A percentile compares a stretch with the other conserved stretches of the same genome.
Evolutionary conservation across 345 rosid genomes (phyloP).

Genomic region (Euphorbia lathyris): DNA sequence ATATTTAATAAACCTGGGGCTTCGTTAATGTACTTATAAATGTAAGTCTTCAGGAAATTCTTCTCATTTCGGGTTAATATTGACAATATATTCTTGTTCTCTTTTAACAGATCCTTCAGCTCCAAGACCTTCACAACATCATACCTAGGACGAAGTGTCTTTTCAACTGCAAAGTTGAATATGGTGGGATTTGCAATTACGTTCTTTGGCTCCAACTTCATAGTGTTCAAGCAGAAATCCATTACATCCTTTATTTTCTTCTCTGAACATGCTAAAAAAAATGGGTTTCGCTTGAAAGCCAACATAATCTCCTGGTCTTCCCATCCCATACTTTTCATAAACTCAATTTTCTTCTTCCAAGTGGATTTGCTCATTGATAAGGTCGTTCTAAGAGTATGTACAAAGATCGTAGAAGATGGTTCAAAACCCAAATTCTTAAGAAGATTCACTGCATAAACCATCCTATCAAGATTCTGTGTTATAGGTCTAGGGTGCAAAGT

Average conservation of each 20-base stretch:
- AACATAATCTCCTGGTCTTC: constrained; percentile 21
- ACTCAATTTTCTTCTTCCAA: constrained; percentile 22
- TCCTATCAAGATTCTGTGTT: constrained; percentile 1
- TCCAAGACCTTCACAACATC: no score
- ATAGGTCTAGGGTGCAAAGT: constrained; percentile 9
- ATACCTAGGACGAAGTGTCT: no score
- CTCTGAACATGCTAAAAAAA: constrained; percentile 14
- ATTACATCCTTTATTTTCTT: constrained; percentile 19
- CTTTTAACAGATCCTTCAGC: no score
- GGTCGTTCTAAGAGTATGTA: constrained; percentile 17
- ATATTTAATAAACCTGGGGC: no score
- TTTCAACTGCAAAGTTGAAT: no score
- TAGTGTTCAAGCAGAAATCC: constrained; percentile 24
- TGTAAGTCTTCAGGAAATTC: no score
- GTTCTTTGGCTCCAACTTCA: constrained; percentile 4
- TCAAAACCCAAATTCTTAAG: constrained; percentile 20
- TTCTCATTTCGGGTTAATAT: no score
- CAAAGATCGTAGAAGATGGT: constrained; percentile 14
- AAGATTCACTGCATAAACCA: constrained; percentile 8
- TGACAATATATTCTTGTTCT: no score
- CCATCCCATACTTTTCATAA: constrained; percentile 33
- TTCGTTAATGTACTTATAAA: no score
- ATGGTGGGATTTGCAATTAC: no score
- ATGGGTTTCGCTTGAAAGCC: constrained; percentile 17
- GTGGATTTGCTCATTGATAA: constrained; percentile 3